phyloP scores from a whole-genome alignment of 805 yeast genomes.

The Starmerella khaoyaiensis region DNA sequence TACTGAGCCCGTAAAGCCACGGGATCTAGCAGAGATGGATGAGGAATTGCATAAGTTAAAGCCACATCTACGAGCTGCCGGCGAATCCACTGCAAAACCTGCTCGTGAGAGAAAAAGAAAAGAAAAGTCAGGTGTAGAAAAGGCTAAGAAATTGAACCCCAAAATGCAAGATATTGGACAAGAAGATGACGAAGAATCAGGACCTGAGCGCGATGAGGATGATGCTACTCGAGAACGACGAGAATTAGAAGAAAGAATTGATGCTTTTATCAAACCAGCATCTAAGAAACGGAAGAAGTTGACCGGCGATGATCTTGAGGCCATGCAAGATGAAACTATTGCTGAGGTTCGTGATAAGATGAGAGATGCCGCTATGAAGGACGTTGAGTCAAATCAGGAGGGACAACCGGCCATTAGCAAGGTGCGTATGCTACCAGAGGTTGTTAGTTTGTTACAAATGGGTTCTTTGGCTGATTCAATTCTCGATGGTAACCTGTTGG shows the following conservation, averaged over 20 bases:
- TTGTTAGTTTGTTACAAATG: constrained; percentile 59
- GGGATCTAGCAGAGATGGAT: constrained; percentile 26
- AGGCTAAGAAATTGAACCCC: neutral
- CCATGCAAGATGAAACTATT: constrained; percentile 86
- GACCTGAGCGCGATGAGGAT: constrained; percentile 24
- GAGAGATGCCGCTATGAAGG: constrained; percentile 56
- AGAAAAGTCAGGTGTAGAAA: neutral
- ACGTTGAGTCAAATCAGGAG: constrained; percentile 41
- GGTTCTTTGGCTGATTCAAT: constrained; percentile 83
- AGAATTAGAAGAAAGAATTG: constrained; percentile 69
- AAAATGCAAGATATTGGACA: neutral
- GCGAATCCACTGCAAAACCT: neutral
- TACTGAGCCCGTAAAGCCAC: constrained; percentile 1
- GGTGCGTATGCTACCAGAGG: constrained; percentile 66
- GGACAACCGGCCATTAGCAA: constrained; percentile 65
- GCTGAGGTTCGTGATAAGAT: constrained; percentile 70
- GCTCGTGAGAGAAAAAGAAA: constrained; percentile 4
- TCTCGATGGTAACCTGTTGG: constrained; percentile 82
- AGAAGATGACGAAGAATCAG: constrained; percentile 8
- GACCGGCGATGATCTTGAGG: constrained; percentile 87
- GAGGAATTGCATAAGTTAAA: constrained; percentile 31
- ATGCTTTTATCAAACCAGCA: constrained; percentile 57
- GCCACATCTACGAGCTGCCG: constrained; percentile 25
- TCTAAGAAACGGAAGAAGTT: constrained; percentile 43
- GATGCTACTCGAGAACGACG: constrained; percentile 44